Conservation (phyloP, 495 filamentous ascomycete species). For the Cudoniella acicularis region DNA sequence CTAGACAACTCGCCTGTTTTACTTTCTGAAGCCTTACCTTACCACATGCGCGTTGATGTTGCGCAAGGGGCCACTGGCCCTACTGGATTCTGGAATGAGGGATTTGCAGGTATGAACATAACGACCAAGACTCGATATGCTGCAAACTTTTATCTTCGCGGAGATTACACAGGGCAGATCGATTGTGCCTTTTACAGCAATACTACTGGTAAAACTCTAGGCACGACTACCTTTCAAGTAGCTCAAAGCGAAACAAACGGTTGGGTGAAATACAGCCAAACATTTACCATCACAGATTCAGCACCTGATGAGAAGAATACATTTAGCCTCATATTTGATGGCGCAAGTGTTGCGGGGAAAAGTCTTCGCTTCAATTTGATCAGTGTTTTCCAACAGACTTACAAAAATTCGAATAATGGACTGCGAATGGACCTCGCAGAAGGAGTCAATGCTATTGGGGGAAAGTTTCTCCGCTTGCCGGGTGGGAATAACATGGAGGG, state of each 20-base stretch:
- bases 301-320: slow-evolving; percentile 39
- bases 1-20: slow-evolving; percentile 32
- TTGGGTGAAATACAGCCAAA: slow-evolving; percentile 32
- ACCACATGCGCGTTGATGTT: slow-evolving; percentile 47
- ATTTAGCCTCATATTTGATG: slow-evolving; percentile 46
- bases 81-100: slow-evolving; percentile 44
- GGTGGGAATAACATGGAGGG: slow-evolving; percentile 51
- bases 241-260: slow-evolving; percentile 25
- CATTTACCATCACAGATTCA: slow-evolving; percentile 36
- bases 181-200: slow-evolving; percentile 27
- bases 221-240: slow-evolving; percentile 34
- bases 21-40: slow-evolving; percentile 41
- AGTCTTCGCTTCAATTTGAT: slow-evolving; percentile 47
- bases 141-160: slow-evolving; percentile 42
- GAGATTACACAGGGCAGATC: slow-evolving; percentile 25
- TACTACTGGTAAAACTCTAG: slow-evolving; percentile 30
- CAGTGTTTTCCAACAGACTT: slow-evolving; percentile 51
- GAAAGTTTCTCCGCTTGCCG: slow-evolving; percentile 46
- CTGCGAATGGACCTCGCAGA: slow-evolving; percentile 45
- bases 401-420: slow-evolving; percentile 43
- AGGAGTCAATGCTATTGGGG: slow-evolving; percentile 35
- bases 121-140: slow-evolving; percentile 35
- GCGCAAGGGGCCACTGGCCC: slow-evolving; percentile 27
- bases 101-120: slow-evolving; percentile 43
- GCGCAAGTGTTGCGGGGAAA: slow-evolving; percentile 30